Evolutionary conservation across 192 early-diverging fungal genomes (phyloP), one percentile per base, ranked within the genome.

Genomic region (Coemansia sp.): DNA sequence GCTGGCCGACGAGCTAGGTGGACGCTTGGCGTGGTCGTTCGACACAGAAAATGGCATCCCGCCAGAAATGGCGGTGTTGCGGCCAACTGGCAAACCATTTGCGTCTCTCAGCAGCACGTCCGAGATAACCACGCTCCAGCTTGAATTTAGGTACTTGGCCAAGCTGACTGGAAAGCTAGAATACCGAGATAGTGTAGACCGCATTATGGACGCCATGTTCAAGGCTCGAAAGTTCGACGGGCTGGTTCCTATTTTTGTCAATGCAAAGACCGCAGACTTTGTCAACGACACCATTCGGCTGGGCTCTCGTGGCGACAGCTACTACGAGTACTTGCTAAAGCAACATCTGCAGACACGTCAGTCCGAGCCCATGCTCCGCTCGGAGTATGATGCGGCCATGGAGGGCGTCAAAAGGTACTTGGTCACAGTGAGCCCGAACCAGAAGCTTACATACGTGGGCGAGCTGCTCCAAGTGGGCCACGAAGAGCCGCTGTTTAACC

Each of bases 251-350:
- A 87, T 91, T 40, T 89, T 76, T 56, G 77, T 77, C 33, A 57
- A 69, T 40, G 57, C 48, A 6, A 33, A 8, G 2, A 62, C 37
- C 2, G 54, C 39, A 10, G 19, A 26, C 30, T 69, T 69, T 21
- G 29, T 62, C 0, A 57, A 58, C 6, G 45, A 41, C 8, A 50
- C 58, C 6, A 64, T 64, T 8, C 60, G 64, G 1, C 36, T 75
- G 26, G 77, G 66, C 9, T 72, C 56, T 17, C 54, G 58, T 15
- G 92, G 91, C 18, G 95, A 97, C 51, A 90, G 88, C 48, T 97
- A 95, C 58, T 97, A 97, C 70, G 91, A 97, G 75, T 97, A 97
- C 57, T 74, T 95, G 37, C 83, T 88, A 15, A 97, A 97, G 62
- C 91, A 94, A 66, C 92, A 85, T 54, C 65, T 95, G n/a, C 87